These are phyloP conservation scores for Cucumis cinereus DNA, from an alignment of 306 rosid genomes.

Conservation along the genomic window DNA sequence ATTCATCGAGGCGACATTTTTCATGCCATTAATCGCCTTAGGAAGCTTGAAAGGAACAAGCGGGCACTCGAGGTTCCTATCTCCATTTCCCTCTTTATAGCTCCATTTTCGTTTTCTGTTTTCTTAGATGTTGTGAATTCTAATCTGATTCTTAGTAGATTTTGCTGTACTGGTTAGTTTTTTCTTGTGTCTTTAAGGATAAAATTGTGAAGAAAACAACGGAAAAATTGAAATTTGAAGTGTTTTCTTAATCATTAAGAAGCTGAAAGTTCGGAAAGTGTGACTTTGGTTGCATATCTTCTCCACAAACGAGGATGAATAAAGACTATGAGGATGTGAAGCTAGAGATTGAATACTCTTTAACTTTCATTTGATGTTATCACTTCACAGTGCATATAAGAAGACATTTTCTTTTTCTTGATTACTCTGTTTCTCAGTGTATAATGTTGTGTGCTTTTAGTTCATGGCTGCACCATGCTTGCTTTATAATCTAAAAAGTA, in stretches of 20 bases:
- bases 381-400: background rate
- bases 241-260: background rate
- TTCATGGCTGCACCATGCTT: background rate
- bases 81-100: background rate
- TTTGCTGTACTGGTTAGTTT: background rate
- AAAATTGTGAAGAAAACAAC: background rate
- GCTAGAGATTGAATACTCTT: background rate
- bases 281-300: background rate
- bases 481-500: background rate
- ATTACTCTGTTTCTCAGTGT: background rate
- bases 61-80: slow-evolving; percentile 71
- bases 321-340: background rate
- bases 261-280: background rate
- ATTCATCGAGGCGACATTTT: slow-evolving; percentile 62
- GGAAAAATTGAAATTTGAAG: background rate
- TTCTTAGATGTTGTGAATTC: background rate
- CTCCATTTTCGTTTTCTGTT: background rate
- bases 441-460: background rate
- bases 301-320: background rate
- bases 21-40: slow-evolving; percentile 79
- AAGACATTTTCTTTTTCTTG: background rate
- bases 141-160: background rate
- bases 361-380: background rate
- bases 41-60: slow-evolving; percentile 63
- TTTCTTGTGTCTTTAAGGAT: background rate